These are phyloP conservation scores for Arachnopeziza araneosa DNA, from an alignment of 2,329 filamentous ascomycete species.

Conservation along the genomic window DNA sequence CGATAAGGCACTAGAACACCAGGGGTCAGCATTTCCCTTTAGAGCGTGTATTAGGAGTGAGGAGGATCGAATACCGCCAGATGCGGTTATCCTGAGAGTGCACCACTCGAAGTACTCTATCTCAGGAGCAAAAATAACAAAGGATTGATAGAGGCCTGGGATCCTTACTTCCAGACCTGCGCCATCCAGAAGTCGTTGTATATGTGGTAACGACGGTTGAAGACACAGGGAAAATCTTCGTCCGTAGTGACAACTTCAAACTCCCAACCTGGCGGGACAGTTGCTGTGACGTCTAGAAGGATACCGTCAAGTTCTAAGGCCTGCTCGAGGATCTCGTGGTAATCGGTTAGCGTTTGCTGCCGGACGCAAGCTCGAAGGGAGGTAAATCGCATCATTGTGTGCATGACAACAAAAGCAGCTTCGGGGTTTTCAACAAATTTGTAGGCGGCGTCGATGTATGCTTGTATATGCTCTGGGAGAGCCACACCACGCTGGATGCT, in stretches of 20 bases:
- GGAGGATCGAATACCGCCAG: no score
- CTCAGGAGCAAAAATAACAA: no score
- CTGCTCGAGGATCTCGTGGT: slow-evolving; percentile 13
- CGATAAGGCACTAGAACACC: slow-evolving; percentile 13
- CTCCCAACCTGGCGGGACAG: slow-evolving; percentile 19
- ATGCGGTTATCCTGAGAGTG: no score
- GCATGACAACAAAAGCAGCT: slow-evolving; percentile 84
- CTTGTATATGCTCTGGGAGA: slow-evolving; percentile 40
- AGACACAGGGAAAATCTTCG: slow-evolving; percentile 13
- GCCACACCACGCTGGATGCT: slow-evolving; percentile 46
- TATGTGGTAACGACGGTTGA: slow-evolving; percentile 22
- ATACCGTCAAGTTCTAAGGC: slow-evolving; percentile 22
- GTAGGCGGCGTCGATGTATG: background rate
- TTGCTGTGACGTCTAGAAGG: slow-evolving; percentile 9
- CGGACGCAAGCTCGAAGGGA: slow-evolving; percentile 19
- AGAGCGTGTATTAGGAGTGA: no score
- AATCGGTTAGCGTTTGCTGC: slow-evolving; percentile 30
- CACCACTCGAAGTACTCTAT: no score
- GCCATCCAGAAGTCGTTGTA: slow-evolving; percentile 25
- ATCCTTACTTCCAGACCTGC: slow-evolving; percentile 28
- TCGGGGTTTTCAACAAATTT: background rate
- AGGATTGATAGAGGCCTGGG: no score
- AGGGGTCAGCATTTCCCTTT: no score
- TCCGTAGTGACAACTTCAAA: slow-evolving; percentile 19
- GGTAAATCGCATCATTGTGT: slow-evolving; percentile 40